Evolutionary conservation across 2,329 filamentous ascomycete species (phyloP).

Genomic region (Akanthomyces dipterigenus): DNA sequence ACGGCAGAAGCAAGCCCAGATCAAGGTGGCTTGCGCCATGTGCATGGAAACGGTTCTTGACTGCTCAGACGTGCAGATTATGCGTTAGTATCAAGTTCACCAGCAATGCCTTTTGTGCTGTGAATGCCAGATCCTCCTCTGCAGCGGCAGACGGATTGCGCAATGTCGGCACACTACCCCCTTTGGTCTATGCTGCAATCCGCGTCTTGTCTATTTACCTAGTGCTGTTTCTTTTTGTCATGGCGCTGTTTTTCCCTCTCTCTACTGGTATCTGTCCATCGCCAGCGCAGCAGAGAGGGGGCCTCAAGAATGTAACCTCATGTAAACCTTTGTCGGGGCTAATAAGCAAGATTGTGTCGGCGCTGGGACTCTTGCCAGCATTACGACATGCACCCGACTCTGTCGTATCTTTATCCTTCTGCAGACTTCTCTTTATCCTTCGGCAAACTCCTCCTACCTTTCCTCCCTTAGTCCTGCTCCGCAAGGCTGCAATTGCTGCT

Average conservation of each 20-base stretch:
- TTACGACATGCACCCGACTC: too few species aligned
- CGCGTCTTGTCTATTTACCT: neutral
- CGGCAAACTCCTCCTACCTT: neutral
- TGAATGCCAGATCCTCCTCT: neutral
- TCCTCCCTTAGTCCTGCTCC: neutral
- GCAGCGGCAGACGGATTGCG: neutral
- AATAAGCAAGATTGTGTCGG: too few species aligned
- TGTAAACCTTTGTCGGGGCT: too few species aligned
- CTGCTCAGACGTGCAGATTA: too few species aligned
- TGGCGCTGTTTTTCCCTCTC: neutral
- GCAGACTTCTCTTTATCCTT: neutral
- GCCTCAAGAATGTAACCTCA: too few species aligned
- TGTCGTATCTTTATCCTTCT: neutral
- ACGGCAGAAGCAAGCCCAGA: neutral
- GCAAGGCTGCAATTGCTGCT: neutral
- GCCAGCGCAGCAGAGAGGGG: neutral
- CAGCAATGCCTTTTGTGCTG: too few species aligned
- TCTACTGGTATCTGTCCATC: neutral
- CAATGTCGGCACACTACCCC: neutral
- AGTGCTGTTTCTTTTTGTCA: neutral
- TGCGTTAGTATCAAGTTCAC: too few species aligned
- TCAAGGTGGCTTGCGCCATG: too few species aligned
- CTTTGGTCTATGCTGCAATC: neutral
- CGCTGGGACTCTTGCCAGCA: too few species aligned
- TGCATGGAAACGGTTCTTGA: too few species aligned